These are phyloP conservation scores for Lipomyces yamadae DNA, from an alignment of 805 yeast species.

Conservation along the genomic window DNA sequence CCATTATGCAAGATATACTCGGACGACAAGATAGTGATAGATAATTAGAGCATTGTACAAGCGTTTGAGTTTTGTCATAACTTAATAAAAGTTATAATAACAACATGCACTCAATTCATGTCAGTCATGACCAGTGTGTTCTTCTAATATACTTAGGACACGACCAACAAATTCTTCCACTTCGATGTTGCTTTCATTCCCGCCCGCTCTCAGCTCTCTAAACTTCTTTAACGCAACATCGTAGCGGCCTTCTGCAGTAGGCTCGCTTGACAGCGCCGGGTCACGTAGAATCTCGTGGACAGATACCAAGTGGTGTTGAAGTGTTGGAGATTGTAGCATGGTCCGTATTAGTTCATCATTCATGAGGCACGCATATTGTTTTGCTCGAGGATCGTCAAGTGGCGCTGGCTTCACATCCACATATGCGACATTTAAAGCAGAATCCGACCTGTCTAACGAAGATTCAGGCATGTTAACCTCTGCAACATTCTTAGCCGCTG, in stretches of 20 bases:
- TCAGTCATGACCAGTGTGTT: not conserved
- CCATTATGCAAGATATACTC: not conserved
- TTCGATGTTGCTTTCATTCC: conserved; percentile 65
- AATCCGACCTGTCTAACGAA: not conserved
- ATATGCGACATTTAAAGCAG: not conserved
- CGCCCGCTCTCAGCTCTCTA: conserved; percentile 64
- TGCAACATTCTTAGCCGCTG: not conserved
- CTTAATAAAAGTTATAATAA: too few relatives aligned
- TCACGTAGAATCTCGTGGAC: conserved; percentile 57
- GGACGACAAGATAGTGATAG: not conserved
- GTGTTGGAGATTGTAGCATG: conserved; percentile 56
- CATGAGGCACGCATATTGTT: conserved; percentile 45
- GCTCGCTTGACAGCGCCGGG: conserved; percentile 55
- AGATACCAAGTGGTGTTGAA: conserved; percentile 60
- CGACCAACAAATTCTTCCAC: conserved; percentile 70
- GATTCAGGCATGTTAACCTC: not conserved
- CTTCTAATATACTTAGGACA: conserved; percentile 45
- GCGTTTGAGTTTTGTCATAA: not conserved
- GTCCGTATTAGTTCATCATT: conserved; percentile 53
- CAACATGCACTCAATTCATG: not conserved
- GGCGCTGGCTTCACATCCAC: not conserved
- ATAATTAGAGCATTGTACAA: not conserved
- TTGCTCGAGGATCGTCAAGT: conserved; percentile 33
- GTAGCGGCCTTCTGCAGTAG: conserved; percentile 57
- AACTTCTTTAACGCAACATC: conserved; percentile 67